These are phyloP conservation scores for Neurospora sp. DNA, from an alignment of 2,329 filamentous ascomycete species.

Conservation along the genomic window DNA sequence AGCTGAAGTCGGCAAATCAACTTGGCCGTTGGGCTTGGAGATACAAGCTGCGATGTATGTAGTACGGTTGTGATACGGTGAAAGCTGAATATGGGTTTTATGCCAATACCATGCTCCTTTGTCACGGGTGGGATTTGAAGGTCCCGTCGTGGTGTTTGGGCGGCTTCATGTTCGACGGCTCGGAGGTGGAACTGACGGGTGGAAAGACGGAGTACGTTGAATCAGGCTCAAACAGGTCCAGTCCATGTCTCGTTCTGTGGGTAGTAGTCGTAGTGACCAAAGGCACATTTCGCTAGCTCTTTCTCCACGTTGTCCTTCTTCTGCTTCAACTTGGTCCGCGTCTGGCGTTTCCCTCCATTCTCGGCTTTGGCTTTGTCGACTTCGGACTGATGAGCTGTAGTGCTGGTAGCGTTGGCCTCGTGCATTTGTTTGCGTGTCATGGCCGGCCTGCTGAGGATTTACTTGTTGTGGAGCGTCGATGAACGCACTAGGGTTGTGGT, in stretches of 20 bases:
- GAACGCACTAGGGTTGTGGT: slow-evolving; percentile 10
- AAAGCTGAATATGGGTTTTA: slow-evolving; percentile 9
- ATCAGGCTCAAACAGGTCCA: neutral
- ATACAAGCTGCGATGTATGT: slow-evolving; percentile 3
- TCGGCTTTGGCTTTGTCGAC: no score
- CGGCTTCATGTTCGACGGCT: no score
- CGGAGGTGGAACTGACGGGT: slow-evolving; percentile 5
- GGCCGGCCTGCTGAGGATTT: slow-evolving; percentile 10
- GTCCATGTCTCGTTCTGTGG: slow-evolving; percentile 10
- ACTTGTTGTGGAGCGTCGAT: slow-evolving; percentile 6
- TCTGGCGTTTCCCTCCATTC: no score
- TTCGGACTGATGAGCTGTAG: no score
- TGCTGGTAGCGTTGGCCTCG: no score
- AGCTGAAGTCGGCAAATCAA: slow-evolving; percentile 5
- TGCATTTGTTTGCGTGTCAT: slow-evolving; percentile 3
- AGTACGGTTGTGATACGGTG: slow-evolving; percentile 11
- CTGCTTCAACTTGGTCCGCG: no score
- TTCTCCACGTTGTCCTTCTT: no score
- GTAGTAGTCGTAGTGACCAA: slow-evolving; percentile 11
- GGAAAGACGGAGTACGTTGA: slow-evolving; percentile 1
- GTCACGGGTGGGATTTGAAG: no score
- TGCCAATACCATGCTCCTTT: slow-evolving; percentile 16
- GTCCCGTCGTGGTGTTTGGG: neutral
- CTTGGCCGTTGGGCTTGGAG: slow-evolving; percentile 2
- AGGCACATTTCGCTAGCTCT: neutral